Evolutionary conservation across 257 asterid genomes (phyloP).

Genomic region (Mitragyna speciosa): DNA sequence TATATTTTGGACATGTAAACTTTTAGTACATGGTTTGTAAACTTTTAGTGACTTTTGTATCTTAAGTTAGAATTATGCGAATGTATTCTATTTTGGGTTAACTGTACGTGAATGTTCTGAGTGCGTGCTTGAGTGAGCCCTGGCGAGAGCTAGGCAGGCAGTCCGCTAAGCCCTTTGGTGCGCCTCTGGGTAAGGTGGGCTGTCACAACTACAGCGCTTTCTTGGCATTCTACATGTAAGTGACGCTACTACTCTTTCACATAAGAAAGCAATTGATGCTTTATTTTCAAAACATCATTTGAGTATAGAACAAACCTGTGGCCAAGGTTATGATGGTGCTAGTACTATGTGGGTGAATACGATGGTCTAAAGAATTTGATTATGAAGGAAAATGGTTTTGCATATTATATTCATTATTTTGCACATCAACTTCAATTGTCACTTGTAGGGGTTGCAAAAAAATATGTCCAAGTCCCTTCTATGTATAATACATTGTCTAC

Average conservation of each 20-base stretch:
- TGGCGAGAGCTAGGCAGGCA: no score
- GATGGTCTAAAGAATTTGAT: not conserved
- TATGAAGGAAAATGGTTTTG: not conserved
- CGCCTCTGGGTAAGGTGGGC: no score
- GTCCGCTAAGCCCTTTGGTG: no score
- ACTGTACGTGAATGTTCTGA: no score
- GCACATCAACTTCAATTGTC: not conserved
- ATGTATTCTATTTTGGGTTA: no score
- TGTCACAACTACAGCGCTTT: no score
- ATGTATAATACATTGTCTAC: not conserved
- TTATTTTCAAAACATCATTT: not conserved
- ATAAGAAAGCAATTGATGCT: not conserved
- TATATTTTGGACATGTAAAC: no score
- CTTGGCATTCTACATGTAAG: not conserved
- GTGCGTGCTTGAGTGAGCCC: no score
- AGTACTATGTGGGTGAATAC: not conserved
- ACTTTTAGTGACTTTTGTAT: no score
- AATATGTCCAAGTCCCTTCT: not conserved
- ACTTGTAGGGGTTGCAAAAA: not conserved
- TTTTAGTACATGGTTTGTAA: no score
- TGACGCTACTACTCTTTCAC: not conserved
- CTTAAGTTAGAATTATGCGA: no score
- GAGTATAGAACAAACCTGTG: not conserved
- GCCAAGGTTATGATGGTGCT: not conserved
- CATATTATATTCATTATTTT: not conserved